Evolutionary conservation across 352 stramenopile genomes (phyloP).

Genomic region (Phytopythium cucurbitacearum): DNA sequence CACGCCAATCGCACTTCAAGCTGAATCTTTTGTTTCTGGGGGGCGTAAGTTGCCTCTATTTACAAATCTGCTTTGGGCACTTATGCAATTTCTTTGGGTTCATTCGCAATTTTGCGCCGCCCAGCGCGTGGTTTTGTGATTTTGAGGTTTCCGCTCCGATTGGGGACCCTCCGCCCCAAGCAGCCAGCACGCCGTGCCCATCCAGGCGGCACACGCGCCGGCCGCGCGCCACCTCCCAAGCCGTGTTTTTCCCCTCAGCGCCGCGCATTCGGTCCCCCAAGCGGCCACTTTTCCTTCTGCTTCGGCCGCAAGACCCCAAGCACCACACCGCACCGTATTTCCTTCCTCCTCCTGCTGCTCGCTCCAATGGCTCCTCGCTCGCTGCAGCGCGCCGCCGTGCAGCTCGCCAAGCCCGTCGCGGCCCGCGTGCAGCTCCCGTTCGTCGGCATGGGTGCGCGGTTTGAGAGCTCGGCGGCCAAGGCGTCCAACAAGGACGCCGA

Average conservation of each 20-base stretch:
- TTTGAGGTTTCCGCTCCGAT: too few species aligned
- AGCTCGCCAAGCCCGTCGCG: slow-evolving; percentile 11
- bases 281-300: too few species aligned
- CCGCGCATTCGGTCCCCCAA: neutral
- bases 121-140: slow-evolving; percentile 5
- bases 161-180: too few species aligned
- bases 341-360: too few species aligned
- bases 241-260: slow-evolving; percentile 6
- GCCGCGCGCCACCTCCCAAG: too few species aligned
- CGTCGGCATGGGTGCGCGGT: slow-evolving; percentile 1
- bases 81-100: too few species aligned
- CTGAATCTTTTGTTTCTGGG: slow-evolving; percentile 1
- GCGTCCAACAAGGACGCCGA: slow-evolving; percentile 35
- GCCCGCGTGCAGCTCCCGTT: neutral
- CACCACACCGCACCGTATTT: too few species aligned
- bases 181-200: too few species aligned
- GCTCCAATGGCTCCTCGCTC: too few species aligned
- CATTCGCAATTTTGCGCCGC: too few species aligned
- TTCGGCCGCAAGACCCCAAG: too few species aligned
- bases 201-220: too few species aligned
- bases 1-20: slow-evolving; percentile 3
- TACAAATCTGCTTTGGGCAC: neutral
- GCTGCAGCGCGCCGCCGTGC: slow-evolving; percentile 1
- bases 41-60: neutral
- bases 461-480: slow-evolving; percentile 19